Percentiles rank a stretch among this genome's conserved stretches.
Evolutionary conservation across 208 protist species (phyloP).

Genomic region (Naegleria lovaniensis): DNA sequence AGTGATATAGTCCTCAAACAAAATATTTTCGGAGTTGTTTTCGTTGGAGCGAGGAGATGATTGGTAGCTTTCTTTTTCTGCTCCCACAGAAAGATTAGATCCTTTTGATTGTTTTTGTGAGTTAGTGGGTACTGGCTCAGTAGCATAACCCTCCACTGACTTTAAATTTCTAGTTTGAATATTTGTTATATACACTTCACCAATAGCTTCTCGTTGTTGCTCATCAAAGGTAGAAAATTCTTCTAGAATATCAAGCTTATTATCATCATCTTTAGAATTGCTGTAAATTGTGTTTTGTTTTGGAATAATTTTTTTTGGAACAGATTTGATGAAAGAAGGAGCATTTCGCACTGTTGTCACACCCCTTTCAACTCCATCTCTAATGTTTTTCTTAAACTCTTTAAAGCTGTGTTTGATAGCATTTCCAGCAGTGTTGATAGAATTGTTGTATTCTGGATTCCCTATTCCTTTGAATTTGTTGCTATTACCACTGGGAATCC

Average conservation of each 20-base stretch:
- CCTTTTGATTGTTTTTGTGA: background rate
- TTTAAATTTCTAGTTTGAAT: background rate
- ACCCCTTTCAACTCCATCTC: background rate
- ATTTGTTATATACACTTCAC: background rate
- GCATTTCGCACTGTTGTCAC: background rate
- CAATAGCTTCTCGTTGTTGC: background rate
- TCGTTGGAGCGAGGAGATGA: too few species aligned
- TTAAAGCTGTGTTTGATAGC: background rate
- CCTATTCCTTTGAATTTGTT: background rate
- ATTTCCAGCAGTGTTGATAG: background rate
- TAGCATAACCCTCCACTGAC: background rate
- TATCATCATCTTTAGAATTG: background rate
- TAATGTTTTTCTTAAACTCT: background rate
- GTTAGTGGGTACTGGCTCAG: background rate
- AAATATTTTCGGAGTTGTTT: background rate
- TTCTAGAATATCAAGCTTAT: background rate
- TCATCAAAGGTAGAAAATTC: background rate
- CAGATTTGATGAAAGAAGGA: background rate
- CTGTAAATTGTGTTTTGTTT: background rate
- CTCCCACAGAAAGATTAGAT: background rate
- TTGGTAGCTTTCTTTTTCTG: background rate
- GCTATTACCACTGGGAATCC: background rate
- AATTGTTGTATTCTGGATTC: background rate
- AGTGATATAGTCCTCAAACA: background rate
- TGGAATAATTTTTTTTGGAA: background rate